A percentile compares a stretch with the other conserved stretches of the same genome.
phyloP scores from a whole-genome alignment of 2,329 filamentous ascomycete genomes.

The Colletotrichum orchidophilum region DNA sequence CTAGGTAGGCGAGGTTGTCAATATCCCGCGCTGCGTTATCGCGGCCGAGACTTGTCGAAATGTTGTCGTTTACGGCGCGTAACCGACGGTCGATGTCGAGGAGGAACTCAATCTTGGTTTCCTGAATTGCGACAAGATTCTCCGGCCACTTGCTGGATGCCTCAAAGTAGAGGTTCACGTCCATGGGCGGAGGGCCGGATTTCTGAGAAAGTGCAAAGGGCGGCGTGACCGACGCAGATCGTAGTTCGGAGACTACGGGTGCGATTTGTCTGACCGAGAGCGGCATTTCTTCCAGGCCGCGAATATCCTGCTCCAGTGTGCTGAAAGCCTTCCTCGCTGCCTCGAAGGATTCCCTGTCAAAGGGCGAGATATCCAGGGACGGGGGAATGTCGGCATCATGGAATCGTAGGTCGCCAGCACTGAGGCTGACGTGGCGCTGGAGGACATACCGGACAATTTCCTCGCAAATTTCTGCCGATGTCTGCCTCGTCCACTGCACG shows the following conservation, averaged over 20 bases:
- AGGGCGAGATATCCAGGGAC: slow-evolving; percentile 55
- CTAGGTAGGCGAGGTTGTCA: slow-evolving; percentile 83
- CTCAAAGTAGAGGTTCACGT: slow-evolving; percentile 90
- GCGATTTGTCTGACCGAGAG: slow-evolving; percentile 86
- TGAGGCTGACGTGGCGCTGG: slow-evolving; percentile 71
- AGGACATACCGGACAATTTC: slow-evolving; percentile 83
- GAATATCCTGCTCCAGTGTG: slow-evolving; percentile 79
- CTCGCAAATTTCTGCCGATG: slow-evolving; percentile 73
- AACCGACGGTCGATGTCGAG: slow-evolving; percentile 79
- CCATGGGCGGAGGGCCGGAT: slow-evolving; percentile 65
- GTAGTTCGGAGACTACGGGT: slow-evolving; percentile 75
- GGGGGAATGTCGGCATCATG: slow-evolving; percentile 61
- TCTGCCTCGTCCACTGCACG: slow-evolving; percentile 80
- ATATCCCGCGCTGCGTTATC: slow-evolving; percentile 77
- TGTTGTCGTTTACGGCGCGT: slow-evolving; percentile 64
- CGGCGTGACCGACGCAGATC: slow-evolving; percentile 73
- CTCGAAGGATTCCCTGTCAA: slow-evolving; percentile 71
- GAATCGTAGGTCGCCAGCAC: slow-evolving; percentile 62
- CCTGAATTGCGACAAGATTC: slow-evolving; percentile 88
- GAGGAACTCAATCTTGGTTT: slow-evolving; percentile 91
- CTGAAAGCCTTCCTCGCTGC: slow-evolving; percentile 75
- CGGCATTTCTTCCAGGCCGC: slow-evolving; percentile 82
- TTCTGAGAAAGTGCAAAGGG: slow-evolving; percentile 59
- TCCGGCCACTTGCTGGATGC: slow-evolving; percentile 94
- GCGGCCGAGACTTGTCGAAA: slow-evolving; percentile 78